Evolutionary conservation across 805 yeast species (phyloP).

Genomic region (Wickerhamiella alocasiicola): DNA sequence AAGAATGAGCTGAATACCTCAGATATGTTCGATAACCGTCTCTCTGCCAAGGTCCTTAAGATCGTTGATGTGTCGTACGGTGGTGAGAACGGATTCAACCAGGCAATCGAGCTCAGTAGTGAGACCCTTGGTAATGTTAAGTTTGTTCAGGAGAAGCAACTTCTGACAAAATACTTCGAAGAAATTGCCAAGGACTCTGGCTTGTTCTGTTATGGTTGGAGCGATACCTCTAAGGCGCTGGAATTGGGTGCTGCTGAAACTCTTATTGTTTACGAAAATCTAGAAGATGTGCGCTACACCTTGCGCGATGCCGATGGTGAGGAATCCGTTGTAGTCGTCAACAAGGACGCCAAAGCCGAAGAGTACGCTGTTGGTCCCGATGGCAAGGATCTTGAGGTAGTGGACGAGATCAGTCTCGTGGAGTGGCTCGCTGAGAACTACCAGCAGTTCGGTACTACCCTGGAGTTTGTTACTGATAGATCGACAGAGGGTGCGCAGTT

Average conservation of each 20-base stretch:
- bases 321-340: slow-evolving; percentile 58
- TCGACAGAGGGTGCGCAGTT: slow-evolving; percentile 98
- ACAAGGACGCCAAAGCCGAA: slow-evolving; percentile 63
- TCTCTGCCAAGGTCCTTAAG: slow-evolving; percentile 75
- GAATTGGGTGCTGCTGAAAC: slow-evolving; percentile 94
- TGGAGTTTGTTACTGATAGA: slow-evolving; percentile 93
- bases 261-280: slow-evolving; percentile 83
- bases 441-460: slow-evolving; percentile 82
- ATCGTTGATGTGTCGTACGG: slow-evolving; percentile 97
- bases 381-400: slow-evolving; percentile 84
- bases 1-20: slow-evolving; percentile 87
- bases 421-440: slow-evolving; percentile 99
- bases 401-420: slow-evolving; percentile 70
- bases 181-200: slow-evolving; percentile 97
- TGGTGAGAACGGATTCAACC: slow-evolving; percentile 99
- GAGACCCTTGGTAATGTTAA: slow-evolving; percentile 95
- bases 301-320: slow-evolving; percentile 73
- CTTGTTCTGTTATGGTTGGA: slow-evolving; percentile 93
- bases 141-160: slow-evolving; percentile 95
- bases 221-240: slow-evolving; percentile 89
- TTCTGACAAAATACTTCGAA: slow-evolving; percentile 83
- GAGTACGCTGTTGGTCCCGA: slow-evolving; percentile 72
- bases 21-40: slow-evolving; percentile 84
- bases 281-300: slow-evolving; percentile 72
- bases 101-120: slow-evolving; percentile 95